phyloP scores from a whole-genome alignment of 1,284 basidiomycete genomes.

The Exobasidium cylindrosporum region DNA sequence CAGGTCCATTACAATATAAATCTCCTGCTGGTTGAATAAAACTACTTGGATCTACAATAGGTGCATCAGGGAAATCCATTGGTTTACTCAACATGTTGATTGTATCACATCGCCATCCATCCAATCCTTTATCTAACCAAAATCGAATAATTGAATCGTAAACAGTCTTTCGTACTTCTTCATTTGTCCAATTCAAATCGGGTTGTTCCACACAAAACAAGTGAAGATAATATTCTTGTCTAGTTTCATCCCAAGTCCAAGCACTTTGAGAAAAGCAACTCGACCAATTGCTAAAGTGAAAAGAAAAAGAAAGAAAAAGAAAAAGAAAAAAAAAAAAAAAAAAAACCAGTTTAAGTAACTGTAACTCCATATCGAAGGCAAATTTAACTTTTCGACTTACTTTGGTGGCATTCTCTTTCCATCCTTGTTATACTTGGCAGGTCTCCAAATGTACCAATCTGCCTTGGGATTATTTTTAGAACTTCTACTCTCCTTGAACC shows the following conservation, averaged over 20 bases:
- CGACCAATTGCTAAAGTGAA: conserved; percentile 62
- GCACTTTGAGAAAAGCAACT: conserved; percentile 56
- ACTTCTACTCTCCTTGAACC: conserved; percentile 69
- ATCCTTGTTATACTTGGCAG: conserved; percentile 62
- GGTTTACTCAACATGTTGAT: conserved; percentile 49
- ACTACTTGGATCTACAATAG: conserved; percentile 50
- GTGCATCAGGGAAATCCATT: conserved; percentile 50
- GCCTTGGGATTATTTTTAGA: conserved; percentile 65
- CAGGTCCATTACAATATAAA: conserved; percentile 44
- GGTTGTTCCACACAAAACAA: conserved; percentile 66
- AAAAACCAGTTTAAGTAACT: background rate
- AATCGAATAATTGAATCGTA: conserved; percentile 66
- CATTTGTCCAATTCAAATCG: conserved; percentile 75
- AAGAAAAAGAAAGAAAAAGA: background rate
- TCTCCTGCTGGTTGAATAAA: conserved; percentile 1
- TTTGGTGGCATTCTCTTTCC: conserved; percentile 61
- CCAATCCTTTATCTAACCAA: conserved; percentile 71
- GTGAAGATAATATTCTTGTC: conserved; percentile 73
- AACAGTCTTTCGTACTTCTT: conserved; percentile 61
- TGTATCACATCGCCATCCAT: conserved; percentile 64
- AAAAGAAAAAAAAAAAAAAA: background rate
- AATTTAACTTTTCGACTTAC: conserved; percentile 60
- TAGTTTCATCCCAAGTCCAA: conserved; percentile 70
- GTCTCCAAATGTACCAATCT: conserved; percentile 74
- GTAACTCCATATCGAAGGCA: background rate